Evolutionary conservation across 139 green algal genomes (phyloP).

Genomic region (Pycnococcus provasolii): DNA sequence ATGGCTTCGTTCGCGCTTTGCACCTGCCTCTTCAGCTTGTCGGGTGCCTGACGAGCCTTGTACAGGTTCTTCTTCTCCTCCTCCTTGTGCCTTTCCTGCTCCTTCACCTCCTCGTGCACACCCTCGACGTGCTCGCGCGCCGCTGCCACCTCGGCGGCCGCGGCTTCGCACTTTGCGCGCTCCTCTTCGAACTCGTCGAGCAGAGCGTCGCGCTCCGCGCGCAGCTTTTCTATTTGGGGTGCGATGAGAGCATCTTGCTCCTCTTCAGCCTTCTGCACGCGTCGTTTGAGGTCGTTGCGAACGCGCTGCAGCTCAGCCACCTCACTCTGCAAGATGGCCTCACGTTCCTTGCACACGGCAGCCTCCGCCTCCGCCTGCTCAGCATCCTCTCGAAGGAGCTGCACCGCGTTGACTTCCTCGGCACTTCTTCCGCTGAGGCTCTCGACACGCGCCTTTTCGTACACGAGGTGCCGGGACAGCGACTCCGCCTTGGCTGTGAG

Average conservation of each 20-base stretch:
- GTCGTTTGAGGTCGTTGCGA: constrained; percentile 37
- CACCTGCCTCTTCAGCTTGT: constrained; percentile 6
- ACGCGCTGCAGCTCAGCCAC: constrained; percentile 40
- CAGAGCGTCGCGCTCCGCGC: constrained; percentile 11
- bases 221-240: constrained; percentile 27
- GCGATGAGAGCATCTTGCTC: constrained; percentile 33
- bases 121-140: constrained; percentile 4
- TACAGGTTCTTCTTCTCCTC: constrained; percentile 17
- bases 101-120: constrained; percentile 6
- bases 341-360: constrained; percentile 48
- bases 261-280: constrained; percentile 34
- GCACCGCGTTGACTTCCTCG: constrained; percentile 18
- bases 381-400: constrained; percentile 51
- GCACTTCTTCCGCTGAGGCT: neutral
- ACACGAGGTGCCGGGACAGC: neutral
- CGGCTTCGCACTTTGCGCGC: constrained; percentile 11
- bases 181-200: constrained; percentile 5
- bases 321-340: constrained; percentile 53
- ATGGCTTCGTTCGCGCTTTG: neutral
- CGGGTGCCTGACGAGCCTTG: neutral
- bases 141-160: neutral
- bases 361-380: constrained; percentile 53
- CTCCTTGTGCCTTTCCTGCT: neutral
- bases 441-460: neutral
- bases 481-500: neutral